Base-by-base conservation (phyloP, 73 alveolate genomes). In the Durusdinium trenchii region DNA sequence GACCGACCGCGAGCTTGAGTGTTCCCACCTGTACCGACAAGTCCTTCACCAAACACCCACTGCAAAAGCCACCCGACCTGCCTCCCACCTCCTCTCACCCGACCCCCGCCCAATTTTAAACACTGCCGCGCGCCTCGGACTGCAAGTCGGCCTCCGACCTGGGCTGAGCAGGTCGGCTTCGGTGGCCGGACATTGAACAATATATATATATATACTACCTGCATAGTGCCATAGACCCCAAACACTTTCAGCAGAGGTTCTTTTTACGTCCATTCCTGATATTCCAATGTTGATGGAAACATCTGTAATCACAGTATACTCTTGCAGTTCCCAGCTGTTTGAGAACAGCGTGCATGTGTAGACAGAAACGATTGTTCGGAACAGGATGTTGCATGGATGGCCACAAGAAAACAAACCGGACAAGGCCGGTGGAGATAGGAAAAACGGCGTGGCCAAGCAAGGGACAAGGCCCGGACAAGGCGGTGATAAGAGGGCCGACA, bases 91-190 rank as follows among this genome's bases (percentile, higher is more conserved):
- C 32, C 69, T 57, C 23, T 23, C 69, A 57, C 73, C 73, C 18
- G 30, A 23, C 32, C 12, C 12, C 23, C 69, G 69, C 12, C 69
- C 69, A 12, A 57, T 57, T 57, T 16, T 16, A 57, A 57, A 57
- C 12, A 57, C 12, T 57, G n/a, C 73, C 30, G n/a, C 73, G 1
- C 35, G 57, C 85, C 85, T 73, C 85, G 40, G 85, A 73, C 52
- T 73, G 85, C 52, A 73, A 73, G 30, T 73, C 85, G 28, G 85
- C 85, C n/a, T 73, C 50, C 32, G 85, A 73, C 85, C 85, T 73
- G 85, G 28, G 43, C n/a, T 14, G 38, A 5, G 26, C 38, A 64
- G 32, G 78, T 23, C 42, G 9, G 78, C 9, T 5, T 14, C 20
- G 43, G 9, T 9, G 43, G 32, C 16, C 42, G 26, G 7, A 7